phyloP scores from a whole-genome alignment of 768 basidiomycete genomes.

The Termitomyces sp. region DNA sequence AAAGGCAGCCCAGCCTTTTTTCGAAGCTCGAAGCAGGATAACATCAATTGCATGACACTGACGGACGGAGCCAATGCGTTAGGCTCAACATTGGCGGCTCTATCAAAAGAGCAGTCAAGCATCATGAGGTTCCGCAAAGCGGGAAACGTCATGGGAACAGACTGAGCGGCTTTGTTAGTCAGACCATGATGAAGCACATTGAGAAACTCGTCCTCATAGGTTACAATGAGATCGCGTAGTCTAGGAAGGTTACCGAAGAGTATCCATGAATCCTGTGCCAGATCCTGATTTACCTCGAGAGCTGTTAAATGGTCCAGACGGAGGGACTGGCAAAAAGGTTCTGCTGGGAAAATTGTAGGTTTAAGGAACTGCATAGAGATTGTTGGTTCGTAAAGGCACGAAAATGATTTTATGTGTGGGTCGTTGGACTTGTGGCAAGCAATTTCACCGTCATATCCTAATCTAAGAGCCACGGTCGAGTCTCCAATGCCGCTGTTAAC shows the following conservation, averaged over 20 bases:
- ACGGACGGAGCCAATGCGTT: too few species aligned
- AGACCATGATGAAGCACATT: not conserved
- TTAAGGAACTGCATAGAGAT: fast-evolving
- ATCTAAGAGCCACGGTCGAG: not conserved
- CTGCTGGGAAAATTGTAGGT: too few species aligned
- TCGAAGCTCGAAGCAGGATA: not conserved
- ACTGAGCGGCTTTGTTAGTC: not conserved
- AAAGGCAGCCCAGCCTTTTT: not conserved
- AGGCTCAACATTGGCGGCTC: not conserved
- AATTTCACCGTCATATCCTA: too few species aligned
- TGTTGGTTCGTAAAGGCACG: not conserved
- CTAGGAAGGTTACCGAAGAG: not conserved
- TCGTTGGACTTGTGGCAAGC: too few species aligned
- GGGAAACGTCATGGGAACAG: not conserved
- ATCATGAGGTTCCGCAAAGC: not conserved
- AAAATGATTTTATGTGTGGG: not conserved
- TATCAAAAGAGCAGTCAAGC: not conserved
- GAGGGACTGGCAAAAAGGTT: not conserved
- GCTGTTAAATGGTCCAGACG: not conserved
- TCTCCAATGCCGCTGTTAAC: not conserved
- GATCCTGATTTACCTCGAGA: not conserved
- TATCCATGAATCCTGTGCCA: not conserved
- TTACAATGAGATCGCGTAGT: not conserved
- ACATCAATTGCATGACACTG: not conserved
- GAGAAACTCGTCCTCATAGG: not conserved